These are phyloP conservation scores for Kappamyces sp. DNA, from an alignment of 192 early-diverging fungal genomes.

Conservation along the genomic window DNA sequence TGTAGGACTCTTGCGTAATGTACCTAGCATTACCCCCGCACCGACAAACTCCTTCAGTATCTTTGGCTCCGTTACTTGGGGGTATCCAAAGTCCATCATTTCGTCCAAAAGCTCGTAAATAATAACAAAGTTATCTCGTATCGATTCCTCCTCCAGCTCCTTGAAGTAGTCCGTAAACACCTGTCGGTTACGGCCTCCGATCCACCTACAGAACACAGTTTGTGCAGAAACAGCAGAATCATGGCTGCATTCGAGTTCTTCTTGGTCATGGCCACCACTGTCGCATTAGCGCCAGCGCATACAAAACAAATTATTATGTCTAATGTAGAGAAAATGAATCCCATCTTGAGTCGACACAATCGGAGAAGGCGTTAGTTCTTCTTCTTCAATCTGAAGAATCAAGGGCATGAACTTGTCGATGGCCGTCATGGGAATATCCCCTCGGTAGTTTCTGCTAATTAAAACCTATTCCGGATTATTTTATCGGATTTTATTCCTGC, in stretches of 20 bases:
- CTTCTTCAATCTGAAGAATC: slow-evolving; percentile 86
- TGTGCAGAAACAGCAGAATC: slow-evolving; percentile 92
- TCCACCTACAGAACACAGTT: slow-evolving; percentile 63
- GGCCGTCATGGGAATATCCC: slow-evolving; percentile 93
- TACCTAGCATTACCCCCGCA: slow-evolving; percentile 75
- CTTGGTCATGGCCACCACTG: slow-evolving; percentile 90
- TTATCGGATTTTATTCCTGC: slow-evolving; percentile 17
- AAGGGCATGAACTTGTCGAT: slow-evolving; percentile 98
- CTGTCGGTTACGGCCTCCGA: slow-evolving; percentile 22
- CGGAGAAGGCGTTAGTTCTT: slow-evolving; percentile 80
- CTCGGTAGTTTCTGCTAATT: slow-evolving; percentile 95
- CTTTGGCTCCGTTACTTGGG: slow-evolving; percentile 72
- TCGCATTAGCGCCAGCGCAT: neutral
- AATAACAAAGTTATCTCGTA: slow-evolving; percentile 51
- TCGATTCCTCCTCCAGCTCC: slow-evolving; percentile 72
- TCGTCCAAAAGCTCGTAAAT: slow-evolving; percentile 55
- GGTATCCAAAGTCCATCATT: slow-evolving; percentile 74
- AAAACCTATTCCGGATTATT: slow-evolving; percentile 51
- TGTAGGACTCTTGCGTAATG: slow-evolving; percentile 96
- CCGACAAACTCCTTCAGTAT: slow-evolving; percentile 71
- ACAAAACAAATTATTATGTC: slow-evolving; percentile 95
- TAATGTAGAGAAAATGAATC: slow-evolving; percentile 89
- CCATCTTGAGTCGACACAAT: slow-evolving; percentile 91
- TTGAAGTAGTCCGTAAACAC: slow-evolving; percentile 94
- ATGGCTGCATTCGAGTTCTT: slow-evolving; percentile 98